Evolutionary conservation across 75 land plant species (phyloP).

Genomic region (Selaginella moellendorffii): DNA sequence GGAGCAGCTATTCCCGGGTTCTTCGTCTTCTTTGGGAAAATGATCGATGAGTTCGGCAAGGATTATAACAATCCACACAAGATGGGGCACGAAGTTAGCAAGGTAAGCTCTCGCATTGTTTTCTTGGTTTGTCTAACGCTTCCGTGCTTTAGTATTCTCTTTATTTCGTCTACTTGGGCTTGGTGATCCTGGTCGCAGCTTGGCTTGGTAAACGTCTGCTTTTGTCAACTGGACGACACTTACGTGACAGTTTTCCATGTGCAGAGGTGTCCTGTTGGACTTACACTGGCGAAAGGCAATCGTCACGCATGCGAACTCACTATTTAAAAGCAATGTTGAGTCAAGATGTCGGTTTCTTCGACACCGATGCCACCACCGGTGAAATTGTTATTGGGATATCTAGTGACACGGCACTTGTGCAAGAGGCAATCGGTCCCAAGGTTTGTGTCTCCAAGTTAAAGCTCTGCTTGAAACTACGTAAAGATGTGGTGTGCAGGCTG

Average conservation of each 20-base stretch:
- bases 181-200: slow-evolving; percentile 53
- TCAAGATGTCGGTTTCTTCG: slow-evolving; percentile 53
- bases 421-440: slow-evolving; percentile 45
- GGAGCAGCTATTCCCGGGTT: slow-evolving; percentile 94
- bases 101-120: slow-evolving; percentile 47
- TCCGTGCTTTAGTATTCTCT: neutral
- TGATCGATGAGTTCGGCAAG: slow-evolving; percentile 67
- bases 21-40: slow-evolving; percentile 89
- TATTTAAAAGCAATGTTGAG: slow-evolving; percentile 33
- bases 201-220: slow-evolving; percentile 45
- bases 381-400: slow-evolving; percentile 45
- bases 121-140: no score
- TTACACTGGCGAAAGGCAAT: slow-evolving; percentile 45
- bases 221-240: neutral
- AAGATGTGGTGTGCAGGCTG: slow-evolving; percentile 38
- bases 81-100: slow-evolving; percentile 63
- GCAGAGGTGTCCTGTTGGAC: slow-evolving; percentile 51
- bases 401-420: slow-evolving; percentile 41
- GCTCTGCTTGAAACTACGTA: no score
- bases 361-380: slow-evolving; percentile 35
- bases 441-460: neutral
- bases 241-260: neutral
- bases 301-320: slow-evolving; percentile 31
- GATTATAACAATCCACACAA: slow-evolving; percentile 57
- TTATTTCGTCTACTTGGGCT: slow-evolving; percentile 61